These are phyloP conservation scores for Pseudonitzschia multiseries DNA, from an alignment of 108 stramenopile genomes.

Conservation along the genomic window DNA sequence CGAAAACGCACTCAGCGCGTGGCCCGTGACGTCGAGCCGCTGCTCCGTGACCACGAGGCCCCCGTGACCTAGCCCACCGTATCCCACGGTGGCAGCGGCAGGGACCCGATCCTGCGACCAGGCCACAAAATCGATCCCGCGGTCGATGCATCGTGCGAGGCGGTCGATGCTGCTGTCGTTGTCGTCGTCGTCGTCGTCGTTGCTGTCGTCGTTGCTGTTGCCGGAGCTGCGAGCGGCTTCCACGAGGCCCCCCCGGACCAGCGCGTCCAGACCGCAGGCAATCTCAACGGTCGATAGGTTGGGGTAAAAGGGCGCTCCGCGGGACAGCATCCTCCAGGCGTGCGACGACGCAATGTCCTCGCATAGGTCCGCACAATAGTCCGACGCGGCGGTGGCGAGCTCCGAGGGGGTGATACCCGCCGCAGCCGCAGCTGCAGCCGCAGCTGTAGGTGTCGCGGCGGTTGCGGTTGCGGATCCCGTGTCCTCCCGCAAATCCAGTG, in stretches of 20 bases:
- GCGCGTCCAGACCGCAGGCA: conserved; percentile 46
- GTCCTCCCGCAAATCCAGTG: background rate
- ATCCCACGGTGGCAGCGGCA: conserved; percentile 20
- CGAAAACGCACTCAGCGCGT: conserved; percentile 40
- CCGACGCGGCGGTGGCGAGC: background rate
- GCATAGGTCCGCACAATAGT: conserved; percentile 39
- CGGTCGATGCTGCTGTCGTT: background rate
- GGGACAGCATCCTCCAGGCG: conserved; percentile 38
- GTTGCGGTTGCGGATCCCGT: background rate
- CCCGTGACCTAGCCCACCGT: conserved; percentile 48
- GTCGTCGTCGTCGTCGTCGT: background rate
- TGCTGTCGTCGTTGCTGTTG: background rate
- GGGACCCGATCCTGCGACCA: conserved; percentile 40
- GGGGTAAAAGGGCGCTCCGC: conserved; percentile 42
- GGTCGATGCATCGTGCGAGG: conserved; percentile 6
- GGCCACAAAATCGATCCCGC: conserved; percentile 40
- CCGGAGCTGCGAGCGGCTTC: background rate
- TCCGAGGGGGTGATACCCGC: too few species aligned
- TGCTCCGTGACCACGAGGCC: conserved; percentile 42
- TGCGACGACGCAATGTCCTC: conserved; percentile 35
- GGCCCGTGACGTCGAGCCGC: conserved; percentile 52
- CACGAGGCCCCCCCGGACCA: conserved; percentile 2
- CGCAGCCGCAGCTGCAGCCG: background rate
- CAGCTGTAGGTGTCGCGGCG: background rate
- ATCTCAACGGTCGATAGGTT: conserved; percentile 54